Evolutionary conservation across 495 filamentous ascomycete species (phyloP).

Genomic region (Penicillium arizonense): DNA sequence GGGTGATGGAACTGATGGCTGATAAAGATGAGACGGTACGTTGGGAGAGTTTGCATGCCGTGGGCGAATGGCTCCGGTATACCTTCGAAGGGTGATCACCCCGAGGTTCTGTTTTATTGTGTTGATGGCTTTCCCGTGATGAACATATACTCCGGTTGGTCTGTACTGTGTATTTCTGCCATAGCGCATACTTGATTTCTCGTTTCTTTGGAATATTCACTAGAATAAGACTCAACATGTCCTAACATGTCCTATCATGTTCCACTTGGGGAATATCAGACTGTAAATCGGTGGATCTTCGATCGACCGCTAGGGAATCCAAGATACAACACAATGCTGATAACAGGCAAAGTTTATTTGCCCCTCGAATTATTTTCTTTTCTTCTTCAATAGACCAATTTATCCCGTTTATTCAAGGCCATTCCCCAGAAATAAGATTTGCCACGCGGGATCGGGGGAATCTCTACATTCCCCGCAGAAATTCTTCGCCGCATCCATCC

Average conservation of each 20-base stretch:
- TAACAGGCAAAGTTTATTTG: neutral
- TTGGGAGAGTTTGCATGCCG: constrained; percentile 92
- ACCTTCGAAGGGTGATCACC: constrained; percentile 62
- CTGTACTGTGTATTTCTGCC: constrained; percentile 23
- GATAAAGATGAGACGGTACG: constrained; percentile 85
- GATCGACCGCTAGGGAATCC: constrained; percentile 6
- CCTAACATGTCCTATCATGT: neutral
- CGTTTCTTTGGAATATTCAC: neutral
- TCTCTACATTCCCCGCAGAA: constrained; percentile 24
- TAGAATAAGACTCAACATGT: neutral
- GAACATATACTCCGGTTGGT: constrained; percentile 26
- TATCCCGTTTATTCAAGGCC: neutral
- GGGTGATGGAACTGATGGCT: constrained; percentile 95
- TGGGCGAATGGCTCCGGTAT: constrained; percentile 92
- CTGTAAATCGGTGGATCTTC: constrained; percentile 1
- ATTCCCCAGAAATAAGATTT: constrained; percentile 10
- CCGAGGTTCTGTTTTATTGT: constrained; percentile 8
- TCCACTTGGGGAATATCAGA: neutral
- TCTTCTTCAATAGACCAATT: neutral
- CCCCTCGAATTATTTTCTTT: neutral
- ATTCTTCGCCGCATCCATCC: constrained; percentile 16
- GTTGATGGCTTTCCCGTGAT: constrained; percentile 14
- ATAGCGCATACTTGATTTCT: constrained; percentile 19
- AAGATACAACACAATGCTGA: neutral
- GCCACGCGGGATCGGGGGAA: constrained; percentile 17